Base-by-base conservation (phyloP, 1,284 basidiomycete species). In the Caloboletus inedulis region DNA sequence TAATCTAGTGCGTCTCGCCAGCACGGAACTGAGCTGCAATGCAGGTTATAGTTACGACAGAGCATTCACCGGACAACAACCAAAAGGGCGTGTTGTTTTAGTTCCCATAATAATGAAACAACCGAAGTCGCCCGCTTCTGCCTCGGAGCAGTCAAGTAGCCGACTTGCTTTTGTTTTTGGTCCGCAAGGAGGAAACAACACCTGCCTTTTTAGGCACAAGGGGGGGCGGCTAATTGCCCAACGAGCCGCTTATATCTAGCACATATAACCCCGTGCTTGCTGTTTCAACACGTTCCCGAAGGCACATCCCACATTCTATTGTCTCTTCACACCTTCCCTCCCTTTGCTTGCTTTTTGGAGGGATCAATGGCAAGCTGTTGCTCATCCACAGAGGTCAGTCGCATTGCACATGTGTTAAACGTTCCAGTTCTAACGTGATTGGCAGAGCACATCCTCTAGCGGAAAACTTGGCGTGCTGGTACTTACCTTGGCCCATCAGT, bases 121-220 rank as follows among this genome's bases (percentile, higher is more conserved):
- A 59, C 29, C 25, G 25, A 57, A 13, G 23, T 48, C 36, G 49
- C 49, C 34, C 48, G 33, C 1, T 33, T 47, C 37, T 44, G 36
- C 13, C 31, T 23, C 25, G n/a, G n/a, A n/a, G 25, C 12, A 36
- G 42, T 43, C 51, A 52, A 49, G 42, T 62, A 39, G 51, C 55
- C 58, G 34, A 50, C 4, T 9, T 9, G 8, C 8, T 68, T 68
- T 70, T 68, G 69, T 71, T 55, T 50, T 35, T 47, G 16, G 40
- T 35, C 44, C 53, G 47, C 60, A 54, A 52, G 62, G 48, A 31
- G 31, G 48, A 56, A 57, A 70, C 66, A 68, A 68, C 59, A 54
- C 54, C 27, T 64, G 49, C 66, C 68, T 67, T 62, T 58, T 68
- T 41, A 16, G 63, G 68, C 10, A 68, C 57, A 68, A 68, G 49